Evolutionary conservation across 805 yeast species (phyloP).

Genomic region (Wickerhamomyces strasburgensis): DNA sequence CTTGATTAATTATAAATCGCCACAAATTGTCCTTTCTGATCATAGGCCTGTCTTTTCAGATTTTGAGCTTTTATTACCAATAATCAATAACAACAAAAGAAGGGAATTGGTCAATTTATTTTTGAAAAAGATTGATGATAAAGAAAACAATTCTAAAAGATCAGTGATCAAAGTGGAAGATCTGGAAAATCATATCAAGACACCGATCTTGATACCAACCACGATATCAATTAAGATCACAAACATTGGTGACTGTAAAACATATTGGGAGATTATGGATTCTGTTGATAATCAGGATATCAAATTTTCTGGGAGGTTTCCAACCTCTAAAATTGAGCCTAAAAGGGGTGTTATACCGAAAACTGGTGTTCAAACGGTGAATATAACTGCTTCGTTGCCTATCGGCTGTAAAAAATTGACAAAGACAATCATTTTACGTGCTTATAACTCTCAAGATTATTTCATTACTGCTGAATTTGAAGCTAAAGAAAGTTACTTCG

Average conservation of each 20-base stretch:
- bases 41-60: conserved; percentile 50
- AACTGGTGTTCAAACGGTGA: conserved; percentile 19
- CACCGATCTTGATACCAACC: conserved; percentile 25
- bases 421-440: conserved; percentile 25
- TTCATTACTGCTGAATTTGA: conserved; percentile 26
- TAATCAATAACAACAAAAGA: conserved; percentile 35
- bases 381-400: conserved; percentile 21
- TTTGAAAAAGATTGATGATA: conserved; percentile 36
- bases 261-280: conserved; percentile 35
- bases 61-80: conserved; percentile 27
- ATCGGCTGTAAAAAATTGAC: conserved; percentile 23
- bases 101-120: conserved; percentile 32
- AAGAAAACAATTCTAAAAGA: conserved; percentile 38
- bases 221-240: conserved; percentile 25
- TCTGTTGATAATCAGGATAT: conserved; percentile 22
- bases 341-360: conserved; percentile 29
- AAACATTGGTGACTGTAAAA: conserved; percentile 32
- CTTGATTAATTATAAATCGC: conserved; percentile 21
- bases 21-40: conserved; percentile 37
- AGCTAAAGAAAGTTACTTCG: conserved; percentile 26
- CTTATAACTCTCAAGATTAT: conserved; percentile 28
- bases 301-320: conserved; percentile 15
- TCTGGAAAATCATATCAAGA: conserved; percentile 28
- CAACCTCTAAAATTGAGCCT: conserved; percentile 21
- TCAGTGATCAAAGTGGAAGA: conserved; percentile 34